phyloP scores from a whole-genome alignment of 169 alveolate species.

The Perkinsus olseni region DNA sequence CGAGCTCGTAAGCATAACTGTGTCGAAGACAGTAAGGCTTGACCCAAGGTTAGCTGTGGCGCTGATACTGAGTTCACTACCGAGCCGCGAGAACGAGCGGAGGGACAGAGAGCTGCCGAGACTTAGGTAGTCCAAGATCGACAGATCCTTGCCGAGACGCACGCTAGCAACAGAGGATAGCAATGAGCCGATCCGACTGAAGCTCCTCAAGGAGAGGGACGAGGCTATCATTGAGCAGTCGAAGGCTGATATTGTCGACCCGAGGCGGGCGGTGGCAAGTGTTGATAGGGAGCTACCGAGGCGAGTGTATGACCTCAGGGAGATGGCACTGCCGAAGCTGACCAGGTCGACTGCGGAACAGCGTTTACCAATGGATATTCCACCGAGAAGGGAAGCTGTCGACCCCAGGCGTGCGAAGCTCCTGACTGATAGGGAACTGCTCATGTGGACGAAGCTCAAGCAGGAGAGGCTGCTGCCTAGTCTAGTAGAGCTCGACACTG shows the following conservation, averaged over 20 bases:
- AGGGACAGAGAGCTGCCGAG: not conserved
- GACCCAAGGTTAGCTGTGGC: not conserved
- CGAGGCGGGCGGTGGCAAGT: not conserved
- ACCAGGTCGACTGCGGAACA: not conserved
- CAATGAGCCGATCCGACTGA: not conserved
- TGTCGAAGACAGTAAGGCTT: not conserved
- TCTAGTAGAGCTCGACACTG: not conserved
- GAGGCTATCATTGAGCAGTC: not conserved
- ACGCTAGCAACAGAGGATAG: not conserved
- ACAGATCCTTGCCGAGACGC: not conserved
- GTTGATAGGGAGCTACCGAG: not conserved
- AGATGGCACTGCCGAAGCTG: not conserved
- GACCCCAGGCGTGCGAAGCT: not conserved
- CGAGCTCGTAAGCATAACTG: not conserved
- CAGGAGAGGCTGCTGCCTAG: not conserved
- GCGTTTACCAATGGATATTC: not conserved
- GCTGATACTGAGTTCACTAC: not conserved
- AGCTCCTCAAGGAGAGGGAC: not conserved
- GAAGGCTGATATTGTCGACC: not conserved
- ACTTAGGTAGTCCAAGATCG: not conserved
- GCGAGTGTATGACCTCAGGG: not conserved
- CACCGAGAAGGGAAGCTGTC: not conserved
- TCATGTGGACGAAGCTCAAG: not conserved
- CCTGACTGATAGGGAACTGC: not conserved
- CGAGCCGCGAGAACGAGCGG: not conserved